Evolutionary conservation across 495 filamentous ascomycete species (phyloP).

Genomic region (Neurospora intermedia): DNA sequence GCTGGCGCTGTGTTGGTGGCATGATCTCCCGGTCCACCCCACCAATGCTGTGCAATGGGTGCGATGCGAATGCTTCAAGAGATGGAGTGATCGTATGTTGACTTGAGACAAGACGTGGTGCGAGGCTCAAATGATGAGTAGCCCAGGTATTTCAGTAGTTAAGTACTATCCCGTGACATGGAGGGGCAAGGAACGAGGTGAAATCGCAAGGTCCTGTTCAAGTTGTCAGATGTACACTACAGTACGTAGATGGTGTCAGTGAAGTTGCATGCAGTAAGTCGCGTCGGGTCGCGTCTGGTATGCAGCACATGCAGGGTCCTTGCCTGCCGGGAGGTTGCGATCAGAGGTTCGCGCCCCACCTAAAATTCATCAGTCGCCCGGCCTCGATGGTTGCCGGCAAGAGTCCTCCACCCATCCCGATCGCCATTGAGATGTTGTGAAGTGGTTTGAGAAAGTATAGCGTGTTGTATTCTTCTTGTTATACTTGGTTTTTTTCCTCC

Average conservation of each 20-base stretch:
- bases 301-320: slow-evolving; percentile 3
- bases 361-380: slow-evolving; percentile 15
- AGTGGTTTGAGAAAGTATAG: not conserved
- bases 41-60: not conserved
- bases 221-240: not conserved
- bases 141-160: not conserved
- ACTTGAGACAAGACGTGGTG: not conserved
- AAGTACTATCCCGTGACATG: not conserved
- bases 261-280: not conserved
- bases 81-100: not conserved
- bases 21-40: not conserved
- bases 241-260: not conserved
- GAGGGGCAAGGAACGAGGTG: not conserved
- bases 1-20: slow-evolving; percentile 4
- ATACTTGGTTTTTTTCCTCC: not conserved
- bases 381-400: not conserved
- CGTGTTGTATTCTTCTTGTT: not conserved
- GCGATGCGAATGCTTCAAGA: not conserved
- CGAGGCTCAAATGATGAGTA: not conserved
- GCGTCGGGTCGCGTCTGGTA: slow-evolving; percentile 10
- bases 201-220: not conserved
- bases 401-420: not conserved
- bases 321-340: slow-evolving; percentile 10
- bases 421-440: not conserved
- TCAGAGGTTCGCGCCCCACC: slow-evolving; percentile 12